Base-by-base conservation (phyloP, 148 eudicot genomes). In the Hydrangea macrophylla region DNA sequence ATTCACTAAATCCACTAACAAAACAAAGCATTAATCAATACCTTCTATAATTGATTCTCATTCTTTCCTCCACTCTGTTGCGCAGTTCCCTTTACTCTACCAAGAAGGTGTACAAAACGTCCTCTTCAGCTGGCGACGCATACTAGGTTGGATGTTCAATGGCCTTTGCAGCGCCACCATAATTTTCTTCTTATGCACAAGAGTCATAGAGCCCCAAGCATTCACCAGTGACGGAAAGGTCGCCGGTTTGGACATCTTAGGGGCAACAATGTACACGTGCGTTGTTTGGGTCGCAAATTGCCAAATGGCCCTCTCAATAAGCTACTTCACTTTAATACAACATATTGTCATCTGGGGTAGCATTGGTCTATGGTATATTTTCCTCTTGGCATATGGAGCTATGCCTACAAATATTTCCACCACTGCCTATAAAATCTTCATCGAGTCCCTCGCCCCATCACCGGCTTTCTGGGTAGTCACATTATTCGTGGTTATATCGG, bases 71-170 rank as follows among this genome's bases (percentile, higher is more conserved):
- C 20, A 40, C 71, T 50, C 22, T 26, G 8, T 66, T 27, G 23
- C 27, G 69, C 96, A 92, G 98, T 92, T 92, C 71, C 96, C 98
- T 26, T 48, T 92, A 28, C 85, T 92, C 9, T 92, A 92, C 82
- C 97, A 92, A 92, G 97, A 92, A 87, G 97, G 97, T 28, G 84
- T 87, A 12, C 97, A 92, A 59, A 82, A 89, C 44, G 82, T 86
- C 45, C 93, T 92, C 60, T 92, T 89, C 85, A 89, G 86, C 71
- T 92, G 98, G 98, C 70, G 81, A 2, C 79, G 96, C 8, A 87
- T 92, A 62, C 73, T 89, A 18, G 81, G 91, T 68, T 92, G 98
- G 98, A 89, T 89, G 89, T 69, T 92, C 58, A 87, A 87, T 2
- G 98, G 98, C 10, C 78, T 87, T 27, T 68, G 67, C 79, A 78